Conservation (phyloP, 768 basidiomycete genomes). For the Lactifluus subvellereus region DNA sequence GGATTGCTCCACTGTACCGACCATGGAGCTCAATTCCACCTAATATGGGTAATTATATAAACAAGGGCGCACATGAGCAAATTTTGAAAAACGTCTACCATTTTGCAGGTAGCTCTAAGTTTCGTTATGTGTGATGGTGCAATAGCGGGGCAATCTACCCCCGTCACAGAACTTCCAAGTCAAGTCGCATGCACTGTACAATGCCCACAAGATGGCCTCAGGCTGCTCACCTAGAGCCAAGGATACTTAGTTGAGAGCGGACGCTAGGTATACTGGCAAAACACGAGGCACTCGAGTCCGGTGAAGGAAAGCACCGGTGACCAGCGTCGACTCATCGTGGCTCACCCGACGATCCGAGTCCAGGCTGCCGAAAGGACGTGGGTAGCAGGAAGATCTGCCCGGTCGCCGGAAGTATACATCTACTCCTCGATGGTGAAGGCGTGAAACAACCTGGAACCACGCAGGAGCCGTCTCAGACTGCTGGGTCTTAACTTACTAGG, state of each 20-base stretch:
- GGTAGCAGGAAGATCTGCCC: neutral
- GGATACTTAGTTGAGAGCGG: neutral
- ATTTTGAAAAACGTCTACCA: no score
- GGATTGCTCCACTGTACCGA: no score
- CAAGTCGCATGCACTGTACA: no score
- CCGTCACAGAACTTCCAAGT: neutral
- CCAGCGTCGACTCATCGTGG: neutral
- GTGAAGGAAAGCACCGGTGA: neutral
- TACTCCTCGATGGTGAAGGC: neutral
- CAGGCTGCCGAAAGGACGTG: neutral
- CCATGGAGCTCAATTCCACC: no score
- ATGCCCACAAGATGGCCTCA: no score
- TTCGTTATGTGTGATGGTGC: no score
- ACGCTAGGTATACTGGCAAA: neutral
- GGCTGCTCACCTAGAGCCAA: neutral
- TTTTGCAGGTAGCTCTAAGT: no score
- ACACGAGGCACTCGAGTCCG: neutral
- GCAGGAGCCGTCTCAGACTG: no score
- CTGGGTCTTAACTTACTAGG: no score
- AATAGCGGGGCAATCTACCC: neutral
- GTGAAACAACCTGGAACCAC: no score
- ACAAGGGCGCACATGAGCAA: no score
- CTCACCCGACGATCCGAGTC: neutral
- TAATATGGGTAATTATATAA: no score
- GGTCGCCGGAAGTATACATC: neutral